Evolutionary conservation across 768 basidiomycete genomes (phyloP).

Genomic region (Glaciozyma antarctica): DNA sequence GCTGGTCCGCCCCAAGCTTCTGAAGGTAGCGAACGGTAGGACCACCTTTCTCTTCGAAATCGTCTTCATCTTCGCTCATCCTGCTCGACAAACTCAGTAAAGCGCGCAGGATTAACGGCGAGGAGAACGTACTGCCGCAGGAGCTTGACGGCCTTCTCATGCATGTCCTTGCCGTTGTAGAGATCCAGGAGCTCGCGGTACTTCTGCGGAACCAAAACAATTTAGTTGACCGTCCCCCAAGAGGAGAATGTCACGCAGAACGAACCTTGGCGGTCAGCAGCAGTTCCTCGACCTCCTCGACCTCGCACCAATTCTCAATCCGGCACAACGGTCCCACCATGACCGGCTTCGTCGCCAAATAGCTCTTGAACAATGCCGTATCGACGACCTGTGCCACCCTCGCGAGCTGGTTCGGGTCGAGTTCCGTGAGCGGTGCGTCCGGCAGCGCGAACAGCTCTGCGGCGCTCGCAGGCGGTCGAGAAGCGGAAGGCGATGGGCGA

Average conservation of each 20-base stretch:
- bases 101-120: not conserved
- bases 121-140: slow-evolving; percentile 61
- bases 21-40: slow-evolving; percentile 85
- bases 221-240: not conserved
- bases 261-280: slow-evolving; percentile 66
- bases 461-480: slow-evolving; percentile 40
- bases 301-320: slow-evolving; percentile 93
- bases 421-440: slow-evolving; percentile 56
- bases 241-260: not conserved
- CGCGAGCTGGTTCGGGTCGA: slow-evolving; percentile 75
- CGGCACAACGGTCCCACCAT: slow-evolving; percentile 80
- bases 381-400: slow-evolving; percentile 88
- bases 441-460: slow-evolving; percentile 71
- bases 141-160: slow-evolving; percentile 70
- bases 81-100: slow-evolving; percentile 43
- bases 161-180: slow-evolving; percentile 94
- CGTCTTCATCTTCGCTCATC: slow-evolving; percentile 65
- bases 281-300: slow-evolving; percentile 82
- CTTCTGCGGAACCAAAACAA: slow-evolving; percentile 52
- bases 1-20: slow-evolving; percentile 71
- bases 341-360: slow-evolving; percentile 68
- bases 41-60: slow-evolving; percentile 63
- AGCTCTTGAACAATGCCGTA: slow-evolving; percentile 88
- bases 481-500: slow-evolving; percentile 57
- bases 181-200: slow-evolving; percentile 79